Conservation (phyloP, 345 rosid genomes). For the Moringa oleifera region DNA sequence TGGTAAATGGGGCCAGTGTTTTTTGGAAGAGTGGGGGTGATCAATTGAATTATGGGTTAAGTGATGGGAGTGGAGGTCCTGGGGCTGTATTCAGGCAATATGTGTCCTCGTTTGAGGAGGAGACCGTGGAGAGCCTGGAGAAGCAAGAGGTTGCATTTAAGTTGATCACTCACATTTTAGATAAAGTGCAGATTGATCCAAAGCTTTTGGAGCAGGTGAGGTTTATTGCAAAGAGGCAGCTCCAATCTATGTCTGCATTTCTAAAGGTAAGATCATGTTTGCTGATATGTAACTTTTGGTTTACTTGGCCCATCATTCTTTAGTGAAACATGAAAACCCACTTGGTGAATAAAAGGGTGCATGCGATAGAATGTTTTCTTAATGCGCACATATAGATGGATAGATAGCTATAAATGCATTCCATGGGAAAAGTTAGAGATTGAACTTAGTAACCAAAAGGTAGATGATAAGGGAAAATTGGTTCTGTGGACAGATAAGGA, state of each 20-base stretch:
- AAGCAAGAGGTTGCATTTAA: slow-evolving; percentile 86
- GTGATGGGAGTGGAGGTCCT: slow-evolving; percentile 46
- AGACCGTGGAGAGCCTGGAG: slow-evolving; percentile 79
- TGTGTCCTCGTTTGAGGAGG: slow-evolving; percentile 78
- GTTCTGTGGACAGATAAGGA: slow-evolving; percentile 63
- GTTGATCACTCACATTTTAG: slow-evolving; percentile 69
- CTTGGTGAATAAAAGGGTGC: neutral
- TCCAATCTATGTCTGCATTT: slow-evolving; percentile 83
- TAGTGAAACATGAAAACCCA: neutral
- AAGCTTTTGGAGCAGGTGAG: slow-evolving; percentile 81
- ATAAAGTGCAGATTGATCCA: slow-evolving; percentile 54
- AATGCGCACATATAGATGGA: too few relatives aligned
- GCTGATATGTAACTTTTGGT: neutral
- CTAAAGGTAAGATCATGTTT: slow-evolving; percentile 60
- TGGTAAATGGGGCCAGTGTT: slow-evolving; percentile 53
- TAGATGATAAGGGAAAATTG: slow-evolving; percentile 11
- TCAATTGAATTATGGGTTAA: slow-evolving; percentile 36
- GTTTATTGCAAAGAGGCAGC: slow-evolving; percentile 73
- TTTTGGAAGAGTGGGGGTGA: slow-evolving; percentile 56
- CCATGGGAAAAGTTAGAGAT: slow-evolving; percentile 9
- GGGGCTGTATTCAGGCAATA: slow-evolving; percentile 52
- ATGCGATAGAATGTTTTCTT: neutral
- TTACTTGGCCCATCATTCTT: slow-evolving; percentile 1
- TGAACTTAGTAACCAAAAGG: slow-evolving; percentile 10
- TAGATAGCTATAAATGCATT: neutral